Evolutionary conservation across 1,284 basidiomycete species (phyloP), one percentile per base, ranked within the genome.

Genomic region (Thelephora terrestris): DNA sequence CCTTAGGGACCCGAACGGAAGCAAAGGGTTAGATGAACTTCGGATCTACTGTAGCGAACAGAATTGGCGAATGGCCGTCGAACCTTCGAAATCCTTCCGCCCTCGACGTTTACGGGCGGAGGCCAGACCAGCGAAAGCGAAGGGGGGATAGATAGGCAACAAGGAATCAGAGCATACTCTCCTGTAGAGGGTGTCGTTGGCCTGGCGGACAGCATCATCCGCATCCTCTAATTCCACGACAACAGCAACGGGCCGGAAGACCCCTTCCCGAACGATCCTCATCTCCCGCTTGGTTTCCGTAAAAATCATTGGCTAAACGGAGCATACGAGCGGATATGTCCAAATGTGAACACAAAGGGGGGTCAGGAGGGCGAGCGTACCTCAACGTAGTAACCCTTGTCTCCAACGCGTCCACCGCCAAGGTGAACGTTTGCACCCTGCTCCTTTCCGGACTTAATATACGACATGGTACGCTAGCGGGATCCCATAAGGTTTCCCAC

Each of bases 221-320:
- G 83, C 81, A n/a, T 21, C 72, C 54, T 77, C 69, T 64, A 89
- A 89, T 64, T 83, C 84, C 66, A 83, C 76, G 12, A 89, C 67
- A 27, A 84, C 83, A 49, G 78, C 39, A 42, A 42, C 39, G 10
- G 39, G 39, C 5, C 39, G n/a, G n/a, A 42, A 42, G 61, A 94
- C 92, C 69, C 96, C 93, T 69, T 96, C 93, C 59, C 76, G 68
- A 52, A 89, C 84, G 61, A 97, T 95, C 69, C 78, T 83, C 86
- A 93, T 91, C 53, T 85, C 74, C 29, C 81, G 74, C 45, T 71
- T 76, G 36, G 79, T 78, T 61, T 92, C 73, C 37, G 83, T 84
- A 75, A 95, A 95, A 65, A 95, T 79, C 32, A 91, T 95, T n/a
- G 85, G 88, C 57, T 76, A 57, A 32, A 32, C 29, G 29, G 29